Evolutionary conservation across 2,329 filamentous ascomycete genomes (phyloP), one percentile per base, ranked within the genome.

Genomic region (Dactylellina drechsleri): DNA sequence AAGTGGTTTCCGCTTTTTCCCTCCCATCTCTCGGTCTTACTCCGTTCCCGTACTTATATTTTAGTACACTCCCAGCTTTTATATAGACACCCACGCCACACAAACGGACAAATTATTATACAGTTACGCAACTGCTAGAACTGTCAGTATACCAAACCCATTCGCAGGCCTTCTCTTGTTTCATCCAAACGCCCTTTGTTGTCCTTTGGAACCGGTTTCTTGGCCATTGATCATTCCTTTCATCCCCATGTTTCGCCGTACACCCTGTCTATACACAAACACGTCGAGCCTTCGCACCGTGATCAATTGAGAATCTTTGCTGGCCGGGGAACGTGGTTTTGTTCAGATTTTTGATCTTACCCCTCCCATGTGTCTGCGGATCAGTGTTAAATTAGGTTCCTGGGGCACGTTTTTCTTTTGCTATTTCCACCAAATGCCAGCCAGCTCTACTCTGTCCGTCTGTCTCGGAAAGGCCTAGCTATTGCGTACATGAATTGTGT

Each of bases 211-310:
- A 49, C 12, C 50, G 50, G 66, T 57, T 47, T 47, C 15, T 47
- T 50, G 41, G 70, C 62, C 57, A 74, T 74, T 74, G 70, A 59
- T 56, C 43, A 13, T 65, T 61, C 49, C 7, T 18, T 66, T 65
- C 20, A 31, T 12, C 47, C 49, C 59, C 23, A 36, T 56, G 47
- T 45, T 36, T 53, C 31, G 41, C 28, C 60, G 12, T 56, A 49
- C 47, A 41, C 41, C 28, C 45, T 45, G 54, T 31, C 31, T 41
- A 52, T 16, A 23, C 59, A 10, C 20, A 26, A n/a, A 53, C 28
- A 23, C 59, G 10, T 41, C 45, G 47, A 53, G 8, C 28, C 16
- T 18, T 61, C 28, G 20, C 40, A 40, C 23, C 20, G 40, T 58
- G 16, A 45, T 57, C 31, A 6, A 52, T 52, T 52, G 47, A 2